Conservation (phyloP, 179 eudicot genomes). For the Beta corolliflora region DNA sequence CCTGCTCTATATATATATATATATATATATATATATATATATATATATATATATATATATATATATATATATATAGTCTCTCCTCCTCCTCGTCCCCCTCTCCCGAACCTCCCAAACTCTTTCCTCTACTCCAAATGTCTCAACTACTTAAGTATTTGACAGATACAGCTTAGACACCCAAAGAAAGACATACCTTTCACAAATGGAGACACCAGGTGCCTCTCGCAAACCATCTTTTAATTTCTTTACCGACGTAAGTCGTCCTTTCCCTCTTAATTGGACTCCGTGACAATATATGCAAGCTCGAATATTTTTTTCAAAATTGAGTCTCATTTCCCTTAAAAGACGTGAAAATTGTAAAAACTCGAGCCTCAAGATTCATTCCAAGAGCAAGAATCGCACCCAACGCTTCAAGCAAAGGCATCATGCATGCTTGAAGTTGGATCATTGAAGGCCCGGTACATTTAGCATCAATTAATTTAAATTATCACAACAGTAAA, state of each 20-base stretch:
- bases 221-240: conserved; percentile 83
- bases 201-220: conserved; percentile 72
- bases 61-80: no score
- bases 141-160: not conserved
- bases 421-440: conserved; percentile 80
- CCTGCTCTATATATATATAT: no score
- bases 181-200: conserved; percentile 59
- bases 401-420: conserved; percentile 94
- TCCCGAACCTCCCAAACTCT: not conserved
- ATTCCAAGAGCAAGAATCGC: conserved; percentile 93
- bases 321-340: conserved; percentile 13
- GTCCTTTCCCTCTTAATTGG: conserved; percentile 76
- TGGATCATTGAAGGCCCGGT: conserved; percentile 86
- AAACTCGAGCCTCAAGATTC: conserved; percentile 95
- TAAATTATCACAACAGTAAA: not conserved
- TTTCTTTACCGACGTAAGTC: conserved; percentile 60
- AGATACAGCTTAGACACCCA: not conserved
- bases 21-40: no score
- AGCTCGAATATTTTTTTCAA: conserved; percentile 15
- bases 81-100: not conserved
- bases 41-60: no score
- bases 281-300: conserved; percentile 50
- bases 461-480: conserved; percentile 12
- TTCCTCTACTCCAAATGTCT: not conserved
- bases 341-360: conserved; percentile 2